Percentiles rank a stretch among this genome's conserved stretches.
Evolutionary conservation across 345 rosid species (phyloP).

Genomic region (Gossypioides kirkii): DNA sequence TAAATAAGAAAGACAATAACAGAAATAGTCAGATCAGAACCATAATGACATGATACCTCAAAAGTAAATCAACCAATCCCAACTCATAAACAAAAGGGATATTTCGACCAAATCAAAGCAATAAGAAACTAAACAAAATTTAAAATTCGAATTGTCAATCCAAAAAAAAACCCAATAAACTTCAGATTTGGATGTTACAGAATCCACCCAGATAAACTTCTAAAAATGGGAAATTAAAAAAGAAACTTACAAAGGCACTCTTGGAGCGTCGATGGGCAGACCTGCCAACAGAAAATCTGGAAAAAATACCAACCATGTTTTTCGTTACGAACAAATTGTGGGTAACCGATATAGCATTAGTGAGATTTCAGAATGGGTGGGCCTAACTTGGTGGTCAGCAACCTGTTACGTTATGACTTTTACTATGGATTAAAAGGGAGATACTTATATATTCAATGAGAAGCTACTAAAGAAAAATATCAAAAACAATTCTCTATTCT

Average conservation of each 20-base stretch:
- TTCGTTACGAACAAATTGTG: not conserved
- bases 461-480: too few relatives aligned
- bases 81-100: not conserved
- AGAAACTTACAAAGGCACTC: not conserved
- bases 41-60: not conserved
- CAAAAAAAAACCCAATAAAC: not conserved
- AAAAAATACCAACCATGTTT: constrained; percentile 84
- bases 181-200: too few relatives aligned
- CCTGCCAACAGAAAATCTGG: constrained; percentile 70
- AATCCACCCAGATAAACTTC: not conserved
- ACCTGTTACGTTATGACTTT: not conserved
- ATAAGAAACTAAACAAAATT: not conserved
- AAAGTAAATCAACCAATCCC: not conserved
- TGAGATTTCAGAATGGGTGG: not conserved
- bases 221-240: not conserved
- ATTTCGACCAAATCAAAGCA: not conserved
- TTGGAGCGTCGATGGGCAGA: constrained; percentile 65
- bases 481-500: not conserved
- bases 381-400: not conserved
- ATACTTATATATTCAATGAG: too few relatives aligned
- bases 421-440: not conserved
- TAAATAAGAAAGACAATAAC: not conserved
- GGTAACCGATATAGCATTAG: not conserved
- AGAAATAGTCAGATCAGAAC: not conserved
- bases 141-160: not conserved